Evolutionary conservation across 257 asterid species (phyloP).

Genomic region (Penstemon eatonii): DNA sequence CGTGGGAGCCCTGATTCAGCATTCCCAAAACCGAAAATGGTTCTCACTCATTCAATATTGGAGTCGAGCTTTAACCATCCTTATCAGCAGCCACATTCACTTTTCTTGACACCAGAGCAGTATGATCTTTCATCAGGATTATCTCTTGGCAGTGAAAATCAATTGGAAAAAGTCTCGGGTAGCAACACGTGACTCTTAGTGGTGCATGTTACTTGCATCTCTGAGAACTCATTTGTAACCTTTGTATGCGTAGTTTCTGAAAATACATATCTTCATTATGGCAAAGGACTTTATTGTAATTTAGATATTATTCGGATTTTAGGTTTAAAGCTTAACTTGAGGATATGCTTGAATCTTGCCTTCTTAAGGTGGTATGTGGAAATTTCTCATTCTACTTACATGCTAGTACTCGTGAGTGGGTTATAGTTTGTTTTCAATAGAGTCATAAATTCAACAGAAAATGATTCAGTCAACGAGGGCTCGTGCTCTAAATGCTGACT

Average conservation of each 20-base stretch:
- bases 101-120: conserved; percentile 42
- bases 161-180: conserved; percentile 31
- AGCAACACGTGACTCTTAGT: conserved; percentile 29
- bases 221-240: conserved; percentile 20
- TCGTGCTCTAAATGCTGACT: too few species aligned
- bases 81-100: conserved; percentile 38
- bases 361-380: conserved; percentile 2
- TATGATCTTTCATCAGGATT: conserved; percentile 38
- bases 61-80: conserved; percentile 50
- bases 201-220: conserved; percentile 21
- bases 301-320: conserved; percentile 31
- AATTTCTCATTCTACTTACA: background rate
- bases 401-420: background rate
- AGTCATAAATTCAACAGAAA: too few species aligned
- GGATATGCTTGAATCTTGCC: conserved; percentile 21
- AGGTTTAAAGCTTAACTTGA: conserved; percentile 25
- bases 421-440: too few species aligned
- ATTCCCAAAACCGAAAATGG: conserved; percentile 40
- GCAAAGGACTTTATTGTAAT: conserved; percentile 16
- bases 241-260: conserved; percentile 34
- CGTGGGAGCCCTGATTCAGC: conserved; percentile 37
- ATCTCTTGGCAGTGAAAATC: conserved; percentile 32
- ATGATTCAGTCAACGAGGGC: too few species aligned
- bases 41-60: conserved; percentile 39
- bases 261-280: conserved; percentile 24